These are phyloP conservation scores for Cicer cuneatum DNA, from an alignment of 306 rosid genomes.

Conservation along the genomic window DNA sequence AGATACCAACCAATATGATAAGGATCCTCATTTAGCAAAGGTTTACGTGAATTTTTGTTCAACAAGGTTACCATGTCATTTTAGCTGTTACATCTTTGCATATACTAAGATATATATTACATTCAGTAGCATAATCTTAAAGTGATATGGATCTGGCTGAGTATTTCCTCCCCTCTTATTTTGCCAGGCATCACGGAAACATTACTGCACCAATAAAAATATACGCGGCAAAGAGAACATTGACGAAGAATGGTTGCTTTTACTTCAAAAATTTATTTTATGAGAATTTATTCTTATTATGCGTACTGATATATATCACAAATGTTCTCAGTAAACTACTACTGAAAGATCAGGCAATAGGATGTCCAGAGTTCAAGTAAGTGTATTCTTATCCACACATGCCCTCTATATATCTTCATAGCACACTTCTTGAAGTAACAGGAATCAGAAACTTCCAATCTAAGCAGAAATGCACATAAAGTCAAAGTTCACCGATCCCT, in stretches of 20 bases:
- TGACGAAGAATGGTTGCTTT: conserved; percentile 84
- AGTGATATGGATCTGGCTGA: conserved; percentile 37
- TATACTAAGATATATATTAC: conserved; percentile 18
- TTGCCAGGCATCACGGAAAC: conserved; percentile 86
- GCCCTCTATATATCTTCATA: conserved; percentile 13
- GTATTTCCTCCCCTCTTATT: conserved; percentile 25
- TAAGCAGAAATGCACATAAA: conserved; percentile 71
- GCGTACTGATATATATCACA: conserved; percentile 45
- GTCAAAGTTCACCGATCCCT: conserved; percentile 82
- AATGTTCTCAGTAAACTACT: conserved; percentile 71
- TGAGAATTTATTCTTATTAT: conserved; percentile 25
- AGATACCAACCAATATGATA: neutral
- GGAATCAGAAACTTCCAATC: conserved; percentile 25
- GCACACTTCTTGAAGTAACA: conserved; percentile 20
- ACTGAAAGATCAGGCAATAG: conserved; percentile 60
- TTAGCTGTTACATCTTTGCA: conserved; percentile 29
- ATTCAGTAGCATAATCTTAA: conserved; percentile 19
- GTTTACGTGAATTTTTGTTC: conserved; percentile 19
- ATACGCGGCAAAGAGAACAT: conserved; percentile 66
- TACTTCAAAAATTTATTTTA: conserved; percentile 27
- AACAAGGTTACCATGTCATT: conserved; percentile 25
- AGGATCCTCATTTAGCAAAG: conserved; percentile 20
- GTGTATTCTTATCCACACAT: conserved; percentile 44
- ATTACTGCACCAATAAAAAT: conserved; percentile 84
- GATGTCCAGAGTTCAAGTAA: conserved; percentile 88